These are phyloP conservation scores for Kwoniella shivajii DNA, from an alignment of 1,284 basidiomycete genomes.

Conservation along the genomic window DNA sequence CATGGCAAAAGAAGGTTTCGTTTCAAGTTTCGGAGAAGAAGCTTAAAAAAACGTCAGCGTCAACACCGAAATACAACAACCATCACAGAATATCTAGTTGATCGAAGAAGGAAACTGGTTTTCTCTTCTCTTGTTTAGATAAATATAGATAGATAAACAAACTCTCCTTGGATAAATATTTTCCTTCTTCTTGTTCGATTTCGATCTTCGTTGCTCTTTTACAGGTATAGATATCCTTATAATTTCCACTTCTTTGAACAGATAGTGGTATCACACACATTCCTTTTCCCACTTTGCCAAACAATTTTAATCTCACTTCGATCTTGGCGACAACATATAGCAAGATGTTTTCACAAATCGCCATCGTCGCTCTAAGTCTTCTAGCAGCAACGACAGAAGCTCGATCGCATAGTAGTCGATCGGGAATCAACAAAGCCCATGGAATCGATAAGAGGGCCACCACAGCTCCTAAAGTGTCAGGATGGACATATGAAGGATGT, in stretches of 20 bases:
- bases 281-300: too few species aligned
- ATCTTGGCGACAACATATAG: not conserved
- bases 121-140: too few species aligned
- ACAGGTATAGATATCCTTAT: too few species aligned
- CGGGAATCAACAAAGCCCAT: not conserved
- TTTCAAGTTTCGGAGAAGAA: too few species aligned
- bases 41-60: too few species aligned
- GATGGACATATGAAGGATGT: conserved; percentile 23
- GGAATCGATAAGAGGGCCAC: conserved; percentile 8
- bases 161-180: not conserved
- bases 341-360: conserved; percentile 1
- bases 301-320: not conserved
- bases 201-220: not conserved
- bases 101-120: too few species aligned
- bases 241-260: too few species aligned
- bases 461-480: conserved; percentile 5
- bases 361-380: not conserved
- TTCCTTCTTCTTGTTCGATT: not conserved
- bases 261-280: too few species aligned
- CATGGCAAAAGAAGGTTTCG: too few species aligned
- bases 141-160: too few species aligned
- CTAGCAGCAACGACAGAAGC: conserved; percentile 1
- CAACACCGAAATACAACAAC: too few species aligned
- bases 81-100: too few species aligned
- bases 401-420: not conserved